These are phyloP conservation scores for Termitomyces sp. DNA, from an alignment of 768 basidiomycete genomes.

Conservation along the genomic window DNA sequence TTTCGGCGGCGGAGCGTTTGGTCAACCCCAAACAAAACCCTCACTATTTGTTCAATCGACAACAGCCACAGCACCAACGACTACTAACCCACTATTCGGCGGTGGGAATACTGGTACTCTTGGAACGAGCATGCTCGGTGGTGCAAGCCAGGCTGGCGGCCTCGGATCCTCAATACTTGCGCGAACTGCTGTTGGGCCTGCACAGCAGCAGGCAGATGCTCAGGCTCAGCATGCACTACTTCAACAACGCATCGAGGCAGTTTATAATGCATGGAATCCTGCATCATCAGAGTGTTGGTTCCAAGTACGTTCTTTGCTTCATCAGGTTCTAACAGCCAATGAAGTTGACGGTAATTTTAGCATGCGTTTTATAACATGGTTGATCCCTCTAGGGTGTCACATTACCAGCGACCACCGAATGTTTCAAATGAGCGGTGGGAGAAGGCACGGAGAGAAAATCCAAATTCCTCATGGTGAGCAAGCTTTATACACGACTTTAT, in stretches of 20 bases:
- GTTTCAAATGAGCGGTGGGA: conserved; percentile 75
- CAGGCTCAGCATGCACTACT: conserved; percentile 52
- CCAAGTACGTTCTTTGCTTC: conserved; percentile 45
- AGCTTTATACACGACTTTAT: neutral
- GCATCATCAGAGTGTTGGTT: conserved; percentile 66
- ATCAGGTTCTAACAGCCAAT: neutral
- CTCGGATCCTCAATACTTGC: conserved; percentile 30
- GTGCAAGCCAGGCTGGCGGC: conserved; percentile 17
- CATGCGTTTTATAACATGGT: conserved; percentile 84
- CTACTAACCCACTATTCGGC: conserved; percentile 17
- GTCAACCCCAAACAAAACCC: conserved; percentile 20
- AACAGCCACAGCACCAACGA: conserved; percentile 1
- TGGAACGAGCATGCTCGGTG: conserved; percentile 26
- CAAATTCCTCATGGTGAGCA: conserved; percentile 69
- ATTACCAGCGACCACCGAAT: conserved; percentile 70
- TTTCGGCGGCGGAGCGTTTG: conserved; percentile 17
- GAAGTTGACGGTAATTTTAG: conserved; percentile 26
- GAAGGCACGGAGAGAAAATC: conserved; percentile 75
- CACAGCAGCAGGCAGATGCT: conserved; percentile 51
- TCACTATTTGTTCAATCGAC: conserved; percentile 21
- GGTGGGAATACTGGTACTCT: conserved; percentile 20
- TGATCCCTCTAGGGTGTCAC: conserved; percentile 54
- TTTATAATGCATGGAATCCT: conserved; percentile 70
- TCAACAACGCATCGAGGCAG: conserved; percentile 52
- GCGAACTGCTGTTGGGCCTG: conserved; percentile 25